Evolutionary conservation across 306 rosid species (phyloP).

Genomic region (Hippophae rhamnoides): DNA sequence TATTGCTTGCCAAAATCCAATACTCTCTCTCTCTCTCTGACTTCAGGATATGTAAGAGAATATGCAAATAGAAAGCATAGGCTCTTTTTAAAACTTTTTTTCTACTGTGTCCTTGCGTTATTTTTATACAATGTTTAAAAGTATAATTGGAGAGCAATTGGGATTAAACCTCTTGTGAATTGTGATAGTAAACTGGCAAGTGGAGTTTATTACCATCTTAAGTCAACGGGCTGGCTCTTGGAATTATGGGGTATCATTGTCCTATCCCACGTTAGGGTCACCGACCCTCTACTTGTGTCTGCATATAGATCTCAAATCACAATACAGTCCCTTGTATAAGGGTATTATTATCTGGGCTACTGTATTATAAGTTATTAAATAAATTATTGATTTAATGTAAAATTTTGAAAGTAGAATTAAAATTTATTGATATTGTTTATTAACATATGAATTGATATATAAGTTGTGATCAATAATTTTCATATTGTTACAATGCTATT

Average conservation of each 20-base stretch:
- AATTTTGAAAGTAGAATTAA: too few species aligned
- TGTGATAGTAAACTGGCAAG: constrained; percentile 40
- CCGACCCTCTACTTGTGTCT: constrained; percentile 26
- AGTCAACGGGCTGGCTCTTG: constrained; percentile 56
- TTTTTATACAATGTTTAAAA: neutral
- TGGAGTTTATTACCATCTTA: constrained; percentile 38
- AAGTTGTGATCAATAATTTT: too few species aligned
- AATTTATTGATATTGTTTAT: too few species aligned
- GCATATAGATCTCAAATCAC: neutral
- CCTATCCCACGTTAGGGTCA: constrained; percentile 51
- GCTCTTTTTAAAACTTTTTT: neutral
- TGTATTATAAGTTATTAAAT: too few species aligned
- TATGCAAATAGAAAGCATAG: neutral
- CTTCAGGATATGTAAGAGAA: constrained; percentile 4
- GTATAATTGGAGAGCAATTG: constrained; percentile 20
- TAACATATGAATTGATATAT: too few species aligned
- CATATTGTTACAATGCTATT: too few species aligned
- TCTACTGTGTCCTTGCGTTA: neutral
- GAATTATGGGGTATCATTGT: constrained; percentile 31
- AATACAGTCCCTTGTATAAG: too few species aligned
- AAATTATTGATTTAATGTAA: too few species aligned
- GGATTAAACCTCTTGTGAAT: constrained; percentile 21
- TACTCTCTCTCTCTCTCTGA: constrained; percentile 10
- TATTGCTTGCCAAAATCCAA: constrained; percentile 27
- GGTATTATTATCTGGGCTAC: too few species aligned